Percentiles rank a stretch among this genome's conserved stretches.
Evolutionary conservation across 495 filamentous ascomycete species (phyloP).

Genomic region (Hypoxylon trugodes): DNA sequence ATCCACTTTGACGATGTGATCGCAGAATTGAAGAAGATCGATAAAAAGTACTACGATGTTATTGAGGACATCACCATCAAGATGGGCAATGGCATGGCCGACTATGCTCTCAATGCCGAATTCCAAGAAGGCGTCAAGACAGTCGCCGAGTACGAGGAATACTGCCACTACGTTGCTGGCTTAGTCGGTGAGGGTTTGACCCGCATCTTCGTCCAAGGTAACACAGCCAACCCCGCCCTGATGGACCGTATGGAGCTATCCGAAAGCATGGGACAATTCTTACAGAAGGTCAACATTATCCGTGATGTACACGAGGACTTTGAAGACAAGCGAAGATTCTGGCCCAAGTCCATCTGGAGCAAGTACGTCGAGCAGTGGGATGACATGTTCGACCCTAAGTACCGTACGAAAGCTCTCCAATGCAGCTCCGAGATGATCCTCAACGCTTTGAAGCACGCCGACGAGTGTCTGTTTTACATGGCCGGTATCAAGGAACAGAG

Average conservation of each 20-base stretch:
- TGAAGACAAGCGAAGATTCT: constrained; percentile 87
- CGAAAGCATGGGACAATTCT: constrained; percentile 95
- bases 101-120: constrained; percentile 85
- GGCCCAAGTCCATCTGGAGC: constrained; percentile 94
- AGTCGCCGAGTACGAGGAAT: constrained; percentile 87
- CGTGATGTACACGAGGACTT: constrained; percentile 92
- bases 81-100: constrained; percentile 99
- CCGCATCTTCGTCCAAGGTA: constrained; percentile 86
- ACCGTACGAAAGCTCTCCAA: constrained; percentile 80
- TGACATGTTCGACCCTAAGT: constrained; percentile 84
- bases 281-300: constrained; percentile 99
- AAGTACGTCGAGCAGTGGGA: constrained; percentile 91
- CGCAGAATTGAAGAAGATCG: constrained; percentile 87
- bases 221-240: constrained; percentile 86
- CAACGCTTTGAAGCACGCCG: constrained; percentile 83
- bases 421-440: constrained; percentile 96
- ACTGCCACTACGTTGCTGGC: constrained; percentile 98
- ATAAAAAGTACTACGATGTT: constrained; percentile 81
- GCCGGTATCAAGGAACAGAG: constrained; percentile 95
- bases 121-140: constrained; percentile 85
- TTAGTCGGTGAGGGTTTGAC: constrained; percentile 94
- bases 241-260: constrained; percentile 79
- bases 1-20: constrained; percentile 91
- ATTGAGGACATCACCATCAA: constrained; percentile 93
- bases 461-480: constrained; percentile 97